phyloP scores from a whole-genome alignment of 2,329 filamentous ascomycete species.

The Arthrocladium fulminans region DNA sequence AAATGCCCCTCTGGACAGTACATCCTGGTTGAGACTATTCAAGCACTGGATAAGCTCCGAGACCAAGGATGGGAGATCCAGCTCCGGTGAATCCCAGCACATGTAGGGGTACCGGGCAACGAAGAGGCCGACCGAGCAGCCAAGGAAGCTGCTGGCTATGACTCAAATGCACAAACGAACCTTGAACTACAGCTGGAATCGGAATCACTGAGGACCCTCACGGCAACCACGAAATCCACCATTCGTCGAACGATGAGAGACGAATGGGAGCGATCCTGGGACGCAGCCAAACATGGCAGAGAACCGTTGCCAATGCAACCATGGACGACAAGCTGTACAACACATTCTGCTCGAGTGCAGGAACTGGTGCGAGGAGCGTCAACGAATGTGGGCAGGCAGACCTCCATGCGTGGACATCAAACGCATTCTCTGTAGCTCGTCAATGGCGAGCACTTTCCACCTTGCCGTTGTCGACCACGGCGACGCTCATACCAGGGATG shows the following conservation, averaged over 20 bases:
- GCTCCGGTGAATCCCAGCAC: constrained; percentile 11
- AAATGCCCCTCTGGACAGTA: constrained; percentile 26
- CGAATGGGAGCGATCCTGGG: constrained; percentile 20
- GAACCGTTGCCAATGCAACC: constrained; percentile 23
- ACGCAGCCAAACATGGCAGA: constrained; percentile 19
- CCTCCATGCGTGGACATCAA: constrained; percentile 25
- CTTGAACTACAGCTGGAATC: not conserved
- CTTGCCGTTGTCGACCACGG: constrained; percentile 22
- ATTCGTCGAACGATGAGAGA: constrained; percentile 19
- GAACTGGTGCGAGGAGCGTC: constrained; percentile 24
- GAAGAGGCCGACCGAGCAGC: constrained; percentile 6
- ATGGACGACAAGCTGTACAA: constrained; percentile 24
- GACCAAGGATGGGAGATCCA: constrained; percentile 12
- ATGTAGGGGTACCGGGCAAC: constrained; percentile 9
- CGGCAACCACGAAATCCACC: constrained; percentile 11
- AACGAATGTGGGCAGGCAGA: constrained; percentile 24
- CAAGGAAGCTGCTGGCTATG: constrained; percentile 2
- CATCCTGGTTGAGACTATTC: constrained; percentile 15
- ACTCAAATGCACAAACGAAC: not conserved
- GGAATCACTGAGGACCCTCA: constrained; percentile 3
- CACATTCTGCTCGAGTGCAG: constrained; percentile 25
- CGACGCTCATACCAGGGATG: constrained; percentile 26
- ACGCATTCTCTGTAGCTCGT: constrained; percentile 27
- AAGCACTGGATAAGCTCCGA: constrained; percentile 8
- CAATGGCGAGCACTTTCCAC: not conserved